Evolutionary conservation across 176 grass and related monocot genomes (phyloP).

Genomic region (Bromus sterilis): DNA sequence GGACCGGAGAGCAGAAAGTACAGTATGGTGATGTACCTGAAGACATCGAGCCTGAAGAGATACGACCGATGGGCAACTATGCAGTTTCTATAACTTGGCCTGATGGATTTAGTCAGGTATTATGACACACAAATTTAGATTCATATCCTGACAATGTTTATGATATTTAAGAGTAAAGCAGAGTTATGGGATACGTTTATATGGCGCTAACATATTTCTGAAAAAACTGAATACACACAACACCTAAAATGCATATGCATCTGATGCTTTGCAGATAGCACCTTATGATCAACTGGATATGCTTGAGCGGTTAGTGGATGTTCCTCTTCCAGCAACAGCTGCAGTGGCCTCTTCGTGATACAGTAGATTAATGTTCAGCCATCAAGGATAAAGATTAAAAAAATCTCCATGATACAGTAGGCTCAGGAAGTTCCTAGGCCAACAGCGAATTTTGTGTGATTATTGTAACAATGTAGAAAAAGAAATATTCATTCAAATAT

Average conservation of each 20-base stretch:
- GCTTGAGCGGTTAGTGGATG: slow-evolving; percentile 72
- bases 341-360: slow-evolving; percentile 33
- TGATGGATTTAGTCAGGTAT: slow-evolving; percentile 95
- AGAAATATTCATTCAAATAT: slow-evolving; percentile 1
- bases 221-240: neutral
- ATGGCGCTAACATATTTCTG: neutral
- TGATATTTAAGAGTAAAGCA: neutral
- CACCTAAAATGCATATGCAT: slow-evolving; percentile 21
- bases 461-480: slow-evolving; percentile 4
- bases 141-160: neutral
- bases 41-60: slow-evolving; percentile 94
- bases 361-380: slow-evolving; percentile 10
- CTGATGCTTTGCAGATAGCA: slow-evolving; percentile 72
- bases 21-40: slow-evolving; percentile 84
- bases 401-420: neutral
- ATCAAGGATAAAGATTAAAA: neutral
- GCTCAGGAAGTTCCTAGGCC: slow-evolving; percentile 2
- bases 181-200: neutral
- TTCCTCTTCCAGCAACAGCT: slow-evolving; percentile 27
- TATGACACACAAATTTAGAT: slow-evolving; percentile 6
- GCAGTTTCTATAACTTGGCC: slow-evolving; percentile 99
- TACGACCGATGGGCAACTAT: slow-evolving; percentile 92
- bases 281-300: slow-evolving; percentile 98
- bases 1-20: slow-evolving; percentile 94
- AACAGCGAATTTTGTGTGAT: slow-evolving; percentile 16